These are phyloP conservation scores for Boletellus ananas DNA, from an alignment of 768 basidiomycete genomes.

Conservation along the genomic window DNA sequence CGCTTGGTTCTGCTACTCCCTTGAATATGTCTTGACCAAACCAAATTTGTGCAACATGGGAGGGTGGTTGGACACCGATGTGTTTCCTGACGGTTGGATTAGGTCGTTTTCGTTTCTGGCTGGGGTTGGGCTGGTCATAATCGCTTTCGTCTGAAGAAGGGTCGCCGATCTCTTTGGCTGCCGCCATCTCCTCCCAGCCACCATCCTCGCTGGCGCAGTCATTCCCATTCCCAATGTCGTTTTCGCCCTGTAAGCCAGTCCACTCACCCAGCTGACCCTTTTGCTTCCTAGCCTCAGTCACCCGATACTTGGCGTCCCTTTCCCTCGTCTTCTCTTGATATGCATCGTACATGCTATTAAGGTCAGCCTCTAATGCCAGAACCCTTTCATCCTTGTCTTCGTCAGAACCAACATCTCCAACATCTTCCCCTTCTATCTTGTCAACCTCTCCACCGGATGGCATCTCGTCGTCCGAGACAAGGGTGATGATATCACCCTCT, in stretches of 20 bases:
- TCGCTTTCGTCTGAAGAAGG: slow-evolving; percentile 54
- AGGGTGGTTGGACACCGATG: slow-evolving; percentile 33
- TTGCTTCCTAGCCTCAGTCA: slow-evolving; percentile 69
- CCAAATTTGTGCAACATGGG: slow-evolving; percentile 80
- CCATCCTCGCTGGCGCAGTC: slow-evolving; percentile 45
- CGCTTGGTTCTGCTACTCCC: slow-evolving; percentile 37
- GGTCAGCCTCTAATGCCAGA: slow-evolving; percentile 68
- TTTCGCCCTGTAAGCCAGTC: slow-evolving; percentile 62
- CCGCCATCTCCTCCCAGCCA: slow-evolving; percentile 68
- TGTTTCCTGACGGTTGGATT: slow-evolving; percentile 38
- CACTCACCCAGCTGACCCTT: slow-evolving; percentile 78
- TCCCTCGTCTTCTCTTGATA: slow-evolving; percentile 80
- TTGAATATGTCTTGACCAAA: slow-evolving; percentile 92
- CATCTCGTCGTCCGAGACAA: slow-evolving; percentile 42
- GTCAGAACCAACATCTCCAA: slow-evolving; percentile 53
- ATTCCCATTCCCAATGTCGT: slow-evolving; percentile 33
- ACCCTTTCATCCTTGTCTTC: slow-evolving; percentile 68
- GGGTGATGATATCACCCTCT: slow-evolving; percentile 37
- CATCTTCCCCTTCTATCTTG: slow-evolving; percentile 28
- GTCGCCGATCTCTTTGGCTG: slow-evolving; percentile 46
- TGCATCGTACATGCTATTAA: slow-evolving; percentile 85
- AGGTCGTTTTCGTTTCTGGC: slow-evolving; percentile 42
- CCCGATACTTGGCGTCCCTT: slow-evolving; percentile 83
- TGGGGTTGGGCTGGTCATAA: slow-evolving; percentile 29
- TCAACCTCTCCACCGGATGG: slow-evolving; percentile 39